Evolutionary conservation across 2,329 filamentous ascomycete species (phyloP).

Genomic region (Cladosporium phlei): DNA sequence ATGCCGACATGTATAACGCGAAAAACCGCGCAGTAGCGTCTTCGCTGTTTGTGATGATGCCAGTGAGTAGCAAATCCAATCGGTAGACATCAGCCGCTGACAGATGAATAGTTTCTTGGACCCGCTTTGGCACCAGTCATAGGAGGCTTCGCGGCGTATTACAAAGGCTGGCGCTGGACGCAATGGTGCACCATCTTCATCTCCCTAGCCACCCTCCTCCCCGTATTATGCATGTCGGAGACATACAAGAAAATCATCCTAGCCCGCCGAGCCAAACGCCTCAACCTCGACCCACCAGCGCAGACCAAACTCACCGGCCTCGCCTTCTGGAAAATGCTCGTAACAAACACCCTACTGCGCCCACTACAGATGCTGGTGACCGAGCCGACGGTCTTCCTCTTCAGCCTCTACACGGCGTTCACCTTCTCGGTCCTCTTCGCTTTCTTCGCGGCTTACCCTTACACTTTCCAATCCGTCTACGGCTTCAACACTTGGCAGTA

Average conservation of each 20-base stretch:
- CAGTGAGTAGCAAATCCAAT: slow-evolving; percentile 16
- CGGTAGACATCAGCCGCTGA: slow-evolving; percentile 1
- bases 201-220: slow-evolving; percentile 33
- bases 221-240: slow-evolving; percentile 46
- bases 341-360: slow-evolving; percentile 29
- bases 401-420: slow-evolving; percentile 31
- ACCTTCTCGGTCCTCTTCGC: slow-evolving; percentile 29
- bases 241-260: slow-evolving; percentile 53
- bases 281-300: slow-evolving; percentile 25
- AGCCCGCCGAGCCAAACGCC: slow-evolving; percentile 31
- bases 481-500: slow-evolving; percentile 72
- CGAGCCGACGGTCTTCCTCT: slow-evolving; percentile 34
- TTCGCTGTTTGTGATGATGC: slow-evolving; percentile 37
- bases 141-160: slow-evolving; percentile 41
- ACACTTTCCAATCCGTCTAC: slow-evolving; percentile 62
- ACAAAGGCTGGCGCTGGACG: slow-evolving; percentile 40
- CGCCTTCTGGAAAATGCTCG: slow-evolving; percentile 25
- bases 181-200: slow-evolving; percentile 44
- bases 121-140: slow-evolving; percentile 34
- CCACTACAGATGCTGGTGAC: slow-evolving; percentile 33
- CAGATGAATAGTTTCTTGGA: slow-evolving; percentile 6
- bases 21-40: slow-evolving; percentile 32
- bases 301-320: slow-evolving; percentile 25
- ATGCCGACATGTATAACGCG: slow-evolving; percentile 36
- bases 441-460: slow-evolving; percentile 32